phyloP scores from a whole-genome alignment of 2,329 filamentous ascomycete species.

The Colletotrichum lini region DNA sequence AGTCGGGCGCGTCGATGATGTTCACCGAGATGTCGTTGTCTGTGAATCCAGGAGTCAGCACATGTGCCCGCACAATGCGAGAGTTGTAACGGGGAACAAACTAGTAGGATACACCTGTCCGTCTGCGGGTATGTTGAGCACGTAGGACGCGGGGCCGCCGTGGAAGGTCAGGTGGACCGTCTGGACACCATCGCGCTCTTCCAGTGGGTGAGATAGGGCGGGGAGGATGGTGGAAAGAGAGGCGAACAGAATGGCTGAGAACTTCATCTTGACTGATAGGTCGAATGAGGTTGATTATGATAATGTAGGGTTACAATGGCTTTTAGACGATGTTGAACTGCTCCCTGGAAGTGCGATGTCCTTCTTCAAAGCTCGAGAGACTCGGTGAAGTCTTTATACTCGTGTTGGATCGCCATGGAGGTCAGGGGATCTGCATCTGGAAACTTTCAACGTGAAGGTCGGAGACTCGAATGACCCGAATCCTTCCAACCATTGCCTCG shows the following conservation, averaged over 20 bases:
- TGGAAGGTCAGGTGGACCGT: constrained; percentile 61
- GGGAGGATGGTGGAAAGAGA: constrained; percentile 33
- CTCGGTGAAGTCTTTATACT: background rate
- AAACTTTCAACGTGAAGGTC: background rate
- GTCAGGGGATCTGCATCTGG: too few relatives aligned
- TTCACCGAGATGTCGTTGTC: constrained; percentile 57
- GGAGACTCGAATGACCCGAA: background rate
- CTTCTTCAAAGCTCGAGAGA: background rate
- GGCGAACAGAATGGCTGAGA: constrained; percentile 26
- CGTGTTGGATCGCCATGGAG: background rate
- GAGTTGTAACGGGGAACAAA: constrained; percentile 43
- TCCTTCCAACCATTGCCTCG: background rate
- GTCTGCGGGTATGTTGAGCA: constrained; percentile 59
- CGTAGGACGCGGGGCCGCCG: constrained; percentile 58
- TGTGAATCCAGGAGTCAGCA: constrained; percentile 40
- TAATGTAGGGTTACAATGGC: too few relatives aligned
- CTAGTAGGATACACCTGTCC: constrained; percentile 55
- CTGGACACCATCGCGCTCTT: constrained; percentile 51
- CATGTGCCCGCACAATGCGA: fast-evolving
- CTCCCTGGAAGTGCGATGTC: background rate
- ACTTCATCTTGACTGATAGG: constrained; percentile 44
- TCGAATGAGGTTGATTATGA: background rate
- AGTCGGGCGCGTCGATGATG: constrained; percentile 60
- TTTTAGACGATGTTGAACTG: too few relatives aligned
- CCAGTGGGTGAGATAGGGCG: constrained; percentile 26